phyloP scores from a whole-genome alignment of 768 basidiomycete species.

The Phanerodontia chrysosporium region DNA sequence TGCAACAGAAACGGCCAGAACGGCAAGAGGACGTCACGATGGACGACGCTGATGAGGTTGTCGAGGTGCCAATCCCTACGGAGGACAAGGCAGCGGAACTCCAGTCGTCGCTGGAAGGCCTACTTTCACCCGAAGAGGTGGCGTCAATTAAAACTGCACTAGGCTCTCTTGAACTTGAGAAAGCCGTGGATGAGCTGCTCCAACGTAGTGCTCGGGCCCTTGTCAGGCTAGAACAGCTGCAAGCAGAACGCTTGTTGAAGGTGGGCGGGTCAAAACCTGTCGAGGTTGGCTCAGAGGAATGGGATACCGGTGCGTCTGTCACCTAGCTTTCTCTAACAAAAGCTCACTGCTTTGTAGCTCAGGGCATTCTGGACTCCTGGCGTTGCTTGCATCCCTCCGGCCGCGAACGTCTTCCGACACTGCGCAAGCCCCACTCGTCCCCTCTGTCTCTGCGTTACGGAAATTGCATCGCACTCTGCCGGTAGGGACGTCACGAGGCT shows the following conservation, averaged over 20 bases:
- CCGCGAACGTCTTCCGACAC: constrained; percentile 49
- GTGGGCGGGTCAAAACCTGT: constrained; percentile 41
- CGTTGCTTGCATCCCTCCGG: constrained; percentile 63
- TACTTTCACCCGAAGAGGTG: constrained; percentile 55
- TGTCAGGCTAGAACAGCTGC: constrained; percentile 59
- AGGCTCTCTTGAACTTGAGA: constrained; percentile 60
- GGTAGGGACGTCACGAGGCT: constrained; percentile 53
- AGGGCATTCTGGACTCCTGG: constrained; percentile 70
- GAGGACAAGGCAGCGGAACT: constrained; percentile 24
- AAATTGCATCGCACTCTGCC: constrained; percentile 71
- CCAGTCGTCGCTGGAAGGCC: constrained; percentile 42
- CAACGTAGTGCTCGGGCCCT: constrained; percentile 63
- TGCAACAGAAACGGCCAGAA: not conserved
- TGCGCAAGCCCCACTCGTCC: constrained; percentile 46
- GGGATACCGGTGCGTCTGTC: constrained; percentile 58
- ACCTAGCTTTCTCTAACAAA: not conserved
- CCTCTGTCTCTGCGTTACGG: constrained; percentile 60
- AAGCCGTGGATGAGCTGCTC: constrained; percentile 64
- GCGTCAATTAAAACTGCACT: constrained; percentile 56
- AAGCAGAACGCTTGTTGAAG: constrained; percentile 48
- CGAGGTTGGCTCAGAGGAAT: constrained; percentile 74
- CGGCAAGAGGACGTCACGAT: not conserved
- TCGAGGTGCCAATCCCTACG: constrained; percentile 9
- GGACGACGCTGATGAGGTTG: constrained; percentile 10
- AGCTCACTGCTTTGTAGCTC: constrained; percentile 40